Evolutionary conservation across 495 filamentous ascomycete species (phyloP).

Genomic region (Aspergillus diversus): DNA sequence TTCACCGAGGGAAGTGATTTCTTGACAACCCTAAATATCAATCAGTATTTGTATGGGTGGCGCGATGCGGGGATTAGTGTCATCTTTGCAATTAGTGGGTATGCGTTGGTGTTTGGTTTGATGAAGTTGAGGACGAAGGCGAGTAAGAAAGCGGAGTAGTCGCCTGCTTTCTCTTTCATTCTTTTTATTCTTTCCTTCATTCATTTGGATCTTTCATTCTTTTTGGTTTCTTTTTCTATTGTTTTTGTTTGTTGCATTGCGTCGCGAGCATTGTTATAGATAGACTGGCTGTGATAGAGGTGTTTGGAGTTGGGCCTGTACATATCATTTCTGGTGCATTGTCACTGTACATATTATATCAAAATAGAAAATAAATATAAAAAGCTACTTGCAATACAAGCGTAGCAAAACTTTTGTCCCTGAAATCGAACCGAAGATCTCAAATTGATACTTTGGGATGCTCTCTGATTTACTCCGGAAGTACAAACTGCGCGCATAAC

Average conservation of each 20-base stretch:
- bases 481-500: no score
- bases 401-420: no score
- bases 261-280: not conserved
- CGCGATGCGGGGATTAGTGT: conserved; percentile 44
- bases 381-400: no score
- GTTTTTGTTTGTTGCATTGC: not conserved
- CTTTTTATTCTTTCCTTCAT: not conserved
- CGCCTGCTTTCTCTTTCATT: no score
- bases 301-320: not conserved
- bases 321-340: not conserved
- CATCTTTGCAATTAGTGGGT: conserved; percentile 43
- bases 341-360: no score
- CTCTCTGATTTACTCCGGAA: no score
- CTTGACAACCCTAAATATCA: conserved; percentile 39
- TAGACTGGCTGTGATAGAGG: not conserved
- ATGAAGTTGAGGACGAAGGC: conserved; percentile 43
- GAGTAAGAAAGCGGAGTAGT: conserved; percentile 24
- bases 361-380: no score
- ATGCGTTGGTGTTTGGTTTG: conserved; percentile 46
- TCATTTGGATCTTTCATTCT: not conserved
- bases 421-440: no score
- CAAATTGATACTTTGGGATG: no score
- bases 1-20: conserved; percentile 40
- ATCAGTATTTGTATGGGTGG: conserved; percentile 42
- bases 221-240: not conserved